Conservation (phyloP, 148 eudicot genomes). For the Nyssa sinensis region DNA sequence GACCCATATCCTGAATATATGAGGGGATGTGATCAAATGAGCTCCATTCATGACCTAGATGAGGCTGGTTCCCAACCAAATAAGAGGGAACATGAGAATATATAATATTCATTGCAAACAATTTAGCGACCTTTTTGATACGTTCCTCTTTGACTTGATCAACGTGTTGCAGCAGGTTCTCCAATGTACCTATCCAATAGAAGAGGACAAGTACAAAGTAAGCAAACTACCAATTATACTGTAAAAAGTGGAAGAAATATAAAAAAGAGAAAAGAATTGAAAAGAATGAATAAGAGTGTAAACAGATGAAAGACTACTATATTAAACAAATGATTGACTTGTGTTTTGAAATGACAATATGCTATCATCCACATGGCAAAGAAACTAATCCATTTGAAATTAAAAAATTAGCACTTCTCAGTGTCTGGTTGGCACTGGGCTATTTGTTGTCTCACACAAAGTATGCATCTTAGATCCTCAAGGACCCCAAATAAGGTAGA, state of each 20-base stretch:
- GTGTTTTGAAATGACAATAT: too few relatives aligned
- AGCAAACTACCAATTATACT: background rate
- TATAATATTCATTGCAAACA: background rate
- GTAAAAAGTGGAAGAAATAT: background rate
- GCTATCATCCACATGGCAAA: too few relatives aligned
- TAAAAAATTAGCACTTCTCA: too few relatives aligned
- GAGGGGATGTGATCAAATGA: background rate
- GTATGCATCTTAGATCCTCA: too few relatives aligned
- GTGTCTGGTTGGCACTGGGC: too few relatives aligned
- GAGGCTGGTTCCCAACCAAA: background rate
- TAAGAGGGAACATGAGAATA: background rate
- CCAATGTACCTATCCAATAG: slow-evolving; percentile 52
- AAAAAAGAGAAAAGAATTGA: background rate
- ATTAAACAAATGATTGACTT: background rate
- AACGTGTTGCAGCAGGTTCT: slow-evolving; percentile 59
- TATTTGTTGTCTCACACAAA: too few relatives aligned
- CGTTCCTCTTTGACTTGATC: slow-evolving; percentile 71
- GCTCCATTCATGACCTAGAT: background rate
- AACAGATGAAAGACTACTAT: background rate
- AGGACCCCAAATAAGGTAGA: too few relatives aligned
- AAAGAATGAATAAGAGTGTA: background rate
- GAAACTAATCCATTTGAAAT: too few relatives aligned
- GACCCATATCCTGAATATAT: background rate
- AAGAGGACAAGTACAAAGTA: slow-evolving; percentile 7
- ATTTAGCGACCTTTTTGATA: slow-evolving; percentile 61